These are phyloP conservation scores for Schoenoplectus tabernaemontani DNA, from an alignment of 202 grass and related monocot genomes.

Conservation along the genomic window DNA sequence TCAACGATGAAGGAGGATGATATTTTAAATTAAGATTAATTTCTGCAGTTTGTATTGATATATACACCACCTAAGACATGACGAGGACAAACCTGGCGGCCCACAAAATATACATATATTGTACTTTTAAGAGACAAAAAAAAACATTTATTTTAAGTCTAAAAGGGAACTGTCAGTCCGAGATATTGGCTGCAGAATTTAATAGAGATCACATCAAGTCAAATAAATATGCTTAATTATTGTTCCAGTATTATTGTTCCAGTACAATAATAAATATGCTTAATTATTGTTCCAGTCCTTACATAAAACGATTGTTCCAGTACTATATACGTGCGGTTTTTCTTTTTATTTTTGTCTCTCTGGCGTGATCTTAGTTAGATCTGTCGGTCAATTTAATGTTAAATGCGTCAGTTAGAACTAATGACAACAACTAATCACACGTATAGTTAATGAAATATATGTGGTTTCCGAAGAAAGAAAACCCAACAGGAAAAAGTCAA, in stretches of 20 bases:
- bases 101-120: background rate
- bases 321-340: background rate
- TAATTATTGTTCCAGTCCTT: no score
- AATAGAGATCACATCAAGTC: background rate
- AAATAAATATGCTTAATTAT: background rate
- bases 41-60: background rate
- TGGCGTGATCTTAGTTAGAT: background rate
- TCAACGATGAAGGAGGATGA: background rate
- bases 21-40: background rate
- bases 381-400: background rate
- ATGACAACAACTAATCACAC: background rate
- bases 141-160: background rate
- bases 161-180: background rate
- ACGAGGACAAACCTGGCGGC: conserved; percentile 15
- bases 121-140: background rate
- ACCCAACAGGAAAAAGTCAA: background rate
- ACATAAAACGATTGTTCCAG: no score
- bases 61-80: background rate
- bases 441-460: background rate
- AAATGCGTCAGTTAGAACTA: background rate
- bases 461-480: background rate
- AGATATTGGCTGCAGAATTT: background rate
- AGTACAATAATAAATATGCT: no score
- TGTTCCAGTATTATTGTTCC: no score
- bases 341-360: background rate